Conservation (phyloP, 2,329 filamentous ascomycete species). For the Fusarium sp. region DNA sequence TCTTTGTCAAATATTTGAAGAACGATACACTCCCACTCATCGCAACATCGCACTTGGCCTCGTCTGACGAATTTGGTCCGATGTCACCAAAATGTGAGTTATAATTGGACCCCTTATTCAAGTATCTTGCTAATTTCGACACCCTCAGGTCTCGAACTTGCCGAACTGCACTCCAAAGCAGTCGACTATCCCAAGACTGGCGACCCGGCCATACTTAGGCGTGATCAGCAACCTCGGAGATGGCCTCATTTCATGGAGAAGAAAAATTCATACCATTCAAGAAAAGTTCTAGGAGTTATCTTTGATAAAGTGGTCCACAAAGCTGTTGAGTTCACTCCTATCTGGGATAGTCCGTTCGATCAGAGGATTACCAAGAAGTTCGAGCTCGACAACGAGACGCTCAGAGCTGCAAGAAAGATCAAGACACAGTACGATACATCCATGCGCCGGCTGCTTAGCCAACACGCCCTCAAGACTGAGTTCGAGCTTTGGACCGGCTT, state of each 20-base stretch:
- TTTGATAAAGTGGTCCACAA: slow-evolving; percentile 77
- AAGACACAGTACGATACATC: slow-evolving; percentile 84
- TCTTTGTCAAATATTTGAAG: slow-evolving; percentile 95
- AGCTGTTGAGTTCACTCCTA: slow-evolving; percentile 76
- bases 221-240: slow-evolving; percentile 67
- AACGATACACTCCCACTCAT: slow-evolving; percentile 86
- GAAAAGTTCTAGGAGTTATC: slow-evolving; percentile 80
- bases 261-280: slow-evolving; percentile 73
- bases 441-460: slow-evolving; percentile 84
- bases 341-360: slow-evolving; percentile 82
- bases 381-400: slow-evolving; percentile 64
- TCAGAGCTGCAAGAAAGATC: slow-evolving; percentile 72
- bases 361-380: slow-evolving; percentile 76
- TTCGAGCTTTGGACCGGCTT: slow-evolving; percentile 95
- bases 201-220: slow-evolving; percentile 76
- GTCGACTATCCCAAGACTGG: slow-evolving; percentile 97
- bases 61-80: slow-evolving; percentile 78
- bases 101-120: neutral
- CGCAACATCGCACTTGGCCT: slow-evolving; percentile 84
- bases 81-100: slow-evolving; percentile 75
- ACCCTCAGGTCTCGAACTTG: slow-evolving; percentile 72
- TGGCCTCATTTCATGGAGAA: slow-evolving; percentile 95
- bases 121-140: slow-evolving; percentile 6
- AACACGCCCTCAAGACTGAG: slow-evolving; percentile 85
- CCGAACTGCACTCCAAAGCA: slow-evolving; percentile 86